Percentiles rank a stretch among this genome's conserved stretches.
Evolutionary conservation across 257 asterid genomes (phyloP).

Genomic region (Lycium ferocissimum): DNA sequence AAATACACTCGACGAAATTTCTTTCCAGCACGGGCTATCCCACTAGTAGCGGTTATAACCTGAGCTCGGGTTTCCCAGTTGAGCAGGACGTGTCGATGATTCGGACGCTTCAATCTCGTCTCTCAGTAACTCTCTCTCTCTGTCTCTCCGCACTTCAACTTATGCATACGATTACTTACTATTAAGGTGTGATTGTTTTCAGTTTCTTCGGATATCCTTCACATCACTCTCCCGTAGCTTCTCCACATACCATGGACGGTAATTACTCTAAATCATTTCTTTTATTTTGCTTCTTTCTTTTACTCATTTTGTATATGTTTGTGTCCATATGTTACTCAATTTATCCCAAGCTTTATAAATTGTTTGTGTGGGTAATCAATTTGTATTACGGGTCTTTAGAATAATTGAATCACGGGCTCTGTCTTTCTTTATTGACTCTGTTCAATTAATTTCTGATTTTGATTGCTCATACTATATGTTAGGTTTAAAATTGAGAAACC

Average conservation of each 20-base stretch:
- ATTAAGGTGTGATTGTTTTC: not conserved
- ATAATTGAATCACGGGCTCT: not conserved
- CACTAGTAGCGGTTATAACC: no score
- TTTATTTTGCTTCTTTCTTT: not conserved
- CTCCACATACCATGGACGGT: slow-evolving; percentile 48
- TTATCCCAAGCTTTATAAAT: not conserved
- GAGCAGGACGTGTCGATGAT: slow-evolving; percentile 26
- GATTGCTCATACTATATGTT: not conserved
- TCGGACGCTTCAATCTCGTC: slow-evolving; percentile 48
- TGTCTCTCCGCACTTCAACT: not conserved
- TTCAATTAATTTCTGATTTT: not conserved
- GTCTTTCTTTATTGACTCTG: not conserved
- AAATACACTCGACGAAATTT: no score
- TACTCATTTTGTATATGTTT: not conserved
- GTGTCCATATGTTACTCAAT: not conserved
- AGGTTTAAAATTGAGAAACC: not conserved
- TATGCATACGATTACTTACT: not conserved
- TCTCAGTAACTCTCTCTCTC: slow-evolving; percentile 33
- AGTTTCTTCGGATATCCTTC: slow-evolving; percentile 30
- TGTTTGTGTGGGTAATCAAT: not conserved
- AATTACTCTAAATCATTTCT: slow-evolving; percentile 18
- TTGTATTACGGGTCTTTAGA: not conserved
- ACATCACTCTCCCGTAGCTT: slow-evolving; percentile 30
- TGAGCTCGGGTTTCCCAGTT: no score
- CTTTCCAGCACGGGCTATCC: no score